Evolutionary conservation across 176 grass and related monocot species (phyloP).

Genomic region (Carex parvula): DNA sequence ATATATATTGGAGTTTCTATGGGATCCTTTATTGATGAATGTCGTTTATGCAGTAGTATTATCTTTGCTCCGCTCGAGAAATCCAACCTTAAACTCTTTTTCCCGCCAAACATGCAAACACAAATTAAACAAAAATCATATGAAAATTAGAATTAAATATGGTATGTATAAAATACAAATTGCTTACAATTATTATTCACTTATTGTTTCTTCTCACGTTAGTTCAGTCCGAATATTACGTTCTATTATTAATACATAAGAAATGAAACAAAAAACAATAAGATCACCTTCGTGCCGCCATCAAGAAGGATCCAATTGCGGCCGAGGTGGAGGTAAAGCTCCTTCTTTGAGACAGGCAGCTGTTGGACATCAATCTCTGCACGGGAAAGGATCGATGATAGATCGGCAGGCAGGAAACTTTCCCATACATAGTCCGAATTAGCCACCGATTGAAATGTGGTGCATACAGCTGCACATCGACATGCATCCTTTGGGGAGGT

Average conservation of each 20-base stretch:
- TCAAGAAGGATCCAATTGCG: conserved; percentile 16
- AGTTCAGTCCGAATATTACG: too few relatives aligned
- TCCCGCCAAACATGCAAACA: too few relatives aligned
- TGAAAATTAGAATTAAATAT: too few relatives aligned
- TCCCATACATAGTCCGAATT: conserved; percentile 15
- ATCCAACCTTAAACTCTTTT: conserved; percentile 6
- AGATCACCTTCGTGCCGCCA: conserved; percentile 21
- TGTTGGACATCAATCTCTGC: not conserved
- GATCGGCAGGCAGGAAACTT: conserved; percentile 18
- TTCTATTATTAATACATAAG: too few relatives aligned
- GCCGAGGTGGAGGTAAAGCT: conserved; percentile 29
- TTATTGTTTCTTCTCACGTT: too few relatives aligned
- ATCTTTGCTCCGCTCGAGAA: conserved; percentile 2
- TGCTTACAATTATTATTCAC: too few relatives aligned
- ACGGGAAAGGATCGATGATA: not conserved
- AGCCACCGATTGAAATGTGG: conserved; percentile 4
- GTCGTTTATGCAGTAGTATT: not conserved
- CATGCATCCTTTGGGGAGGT: conserved; percentile 16
- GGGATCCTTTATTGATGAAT: not conserved
- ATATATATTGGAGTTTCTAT: conserved; percentile 29
- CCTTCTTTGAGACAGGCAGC: conserved; percentile 5
- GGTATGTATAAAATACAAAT: too few relatives aligned
- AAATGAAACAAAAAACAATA: too few relatives aligned
- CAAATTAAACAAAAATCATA: too few relatives aligned
- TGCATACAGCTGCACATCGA: conserved; percentile 23